phyloP scores from a whole-genome alignment of 768 basidiomycete species.

The Macrolepiota dolichaula region DNA sequence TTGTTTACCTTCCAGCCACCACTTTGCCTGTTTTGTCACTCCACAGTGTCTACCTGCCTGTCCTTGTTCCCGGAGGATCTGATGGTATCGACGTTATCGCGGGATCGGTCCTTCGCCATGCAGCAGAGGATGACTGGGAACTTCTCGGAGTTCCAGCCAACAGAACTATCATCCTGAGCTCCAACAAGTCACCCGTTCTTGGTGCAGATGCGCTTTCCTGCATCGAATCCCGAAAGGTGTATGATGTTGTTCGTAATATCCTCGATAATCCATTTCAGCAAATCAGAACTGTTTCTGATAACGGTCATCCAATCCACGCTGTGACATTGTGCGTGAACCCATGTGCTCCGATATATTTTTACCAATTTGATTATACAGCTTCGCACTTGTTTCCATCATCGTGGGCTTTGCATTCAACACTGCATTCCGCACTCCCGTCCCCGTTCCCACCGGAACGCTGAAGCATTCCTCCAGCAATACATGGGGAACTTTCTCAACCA shows the following conservation, averaged over 20 bases:
- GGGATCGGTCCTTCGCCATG: constrained; percentile 22
- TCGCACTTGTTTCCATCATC: constrained; percentile 68
- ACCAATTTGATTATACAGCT: constrained; percentile 34
- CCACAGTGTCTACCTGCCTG: constrained; percentile 56
- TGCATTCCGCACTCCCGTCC: constrained; percentile 34
- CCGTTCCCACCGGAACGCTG: constrained; percentile 31
- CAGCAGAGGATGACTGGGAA: constrained; percentile 42
- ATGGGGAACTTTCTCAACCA: constrained; percentile 39
- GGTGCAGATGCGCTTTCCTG: constrained; percentile 42
- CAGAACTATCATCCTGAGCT: constrained; percentile 36
- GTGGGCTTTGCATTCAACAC: constrained; percentile 58
- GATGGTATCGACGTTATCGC: constrained; percentile 17
- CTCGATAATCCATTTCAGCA: constrained; percentile 35
- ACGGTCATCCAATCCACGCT: constrained; percentile 51
- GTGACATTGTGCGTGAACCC: constrained; percentile 57
- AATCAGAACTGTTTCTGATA: constrained; percentile 35
- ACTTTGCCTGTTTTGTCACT: constrained; percentile 32
- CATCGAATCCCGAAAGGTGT: constrained; percentile 38
- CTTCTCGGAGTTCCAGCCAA: constrained; percentile 36
- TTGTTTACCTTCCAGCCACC: constrained; percentile 61
- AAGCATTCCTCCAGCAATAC: constrained; percentile 21
- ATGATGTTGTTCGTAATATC: constrained; percentile 44
- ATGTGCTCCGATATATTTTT: constrained; percentile 13
- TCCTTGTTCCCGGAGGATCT: constrained; percentile 34
- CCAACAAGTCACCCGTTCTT: constrained; percentile 35